Base-by-base conservation (phyloP, 2,329 filamentous ascomycete genomes). In the Fusarium newnesense region DNA sequence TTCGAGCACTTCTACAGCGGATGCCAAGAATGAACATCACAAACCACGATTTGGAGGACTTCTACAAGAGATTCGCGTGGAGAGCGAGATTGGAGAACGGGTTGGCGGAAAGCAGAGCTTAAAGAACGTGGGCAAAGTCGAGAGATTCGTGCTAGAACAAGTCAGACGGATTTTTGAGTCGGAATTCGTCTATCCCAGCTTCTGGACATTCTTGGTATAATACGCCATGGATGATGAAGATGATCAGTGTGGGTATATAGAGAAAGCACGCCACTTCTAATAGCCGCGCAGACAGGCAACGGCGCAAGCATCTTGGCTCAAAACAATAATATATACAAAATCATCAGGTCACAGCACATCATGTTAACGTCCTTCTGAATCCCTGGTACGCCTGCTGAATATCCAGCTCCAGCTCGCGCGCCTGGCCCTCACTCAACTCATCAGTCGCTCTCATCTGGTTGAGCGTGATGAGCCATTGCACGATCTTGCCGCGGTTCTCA, bases 381-480 rank as follows among this genome's bases (percentile, higher is more conserved):
- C 96, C 96, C 77, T 96, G 92, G 80, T 98, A 98, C 44, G 96
- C 96, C 79, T 94, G 92, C 80, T 97, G 94, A 79, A 98, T 97
- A 81, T 98, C 96, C 81, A 97, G 90, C 75, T 96, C 93, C 75
- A 98, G 85, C 82, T 99, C 95, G 64, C 96, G 87, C 10, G 93
- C 93, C 83, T 98, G 94, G 65, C 96, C 92, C 78, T 97, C 93
- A 76, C 89, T 92, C 75, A 99, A 83, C 81, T 97, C 95, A 78
- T 98, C 95, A 3, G 94, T 95, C 13, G 95, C 96, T 79, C 94
- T 94, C 96, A 99, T 98, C 84, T 98, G 95, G 80, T 99, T 99
- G 73, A 99, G 86, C 11, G 94, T 93, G 78, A 99, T 99, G 75
- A 99, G 87, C 96, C 96, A 99, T 81, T 98, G 95, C 64, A 99